A percentile compares a stretch with the other conserved stretches of the same genome.
Conservation (phyloP, 306 rosid species). For the Prosopis cineraria region DNA sequence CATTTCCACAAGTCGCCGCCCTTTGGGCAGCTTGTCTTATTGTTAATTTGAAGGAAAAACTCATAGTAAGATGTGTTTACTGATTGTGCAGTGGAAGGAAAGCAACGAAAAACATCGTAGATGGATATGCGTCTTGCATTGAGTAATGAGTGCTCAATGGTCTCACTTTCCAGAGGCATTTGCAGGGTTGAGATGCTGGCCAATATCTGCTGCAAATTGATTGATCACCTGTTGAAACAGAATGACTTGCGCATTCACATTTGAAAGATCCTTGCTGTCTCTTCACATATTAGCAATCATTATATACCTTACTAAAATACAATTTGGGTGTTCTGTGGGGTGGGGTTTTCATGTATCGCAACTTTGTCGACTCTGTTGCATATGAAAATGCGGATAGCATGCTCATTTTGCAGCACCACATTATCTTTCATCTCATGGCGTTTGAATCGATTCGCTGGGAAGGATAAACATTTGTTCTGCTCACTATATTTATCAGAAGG, state of each 20-base stretch:
- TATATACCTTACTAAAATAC: not conserved
- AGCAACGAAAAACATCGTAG: conserved; percentile 23
- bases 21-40: conserved; percentile 11
- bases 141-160: not conserved
- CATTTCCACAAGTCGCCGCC: not conserved
- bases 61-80: conserved; percentile 23
- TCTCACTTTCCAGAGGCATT: conserved; percentile 8
- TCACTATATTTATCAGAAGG: not conserved
- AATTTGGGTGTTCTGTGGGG: not conserved
- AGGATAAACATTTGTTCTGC: not conserved
- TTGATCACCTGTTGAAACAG: not conserved
- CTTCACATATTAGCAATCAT: not conserved
- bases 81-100: conserved; percentile 39
- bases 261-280: not conserved
- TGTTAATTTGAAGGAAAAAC: conserved; percentile 31
- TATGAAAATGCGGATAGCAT: not conserved
- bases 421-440: not conserved
- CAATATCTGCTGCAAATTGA: not conserved
- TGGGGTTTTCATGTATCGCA: not conserved
- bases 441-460: conserved; percentile 10
- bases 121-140: conserved; percentile 21
- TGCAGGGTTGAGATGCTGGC: not conserved
- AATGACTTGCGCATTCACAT: not conserved
- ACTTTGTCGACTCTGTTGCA: not conserved
- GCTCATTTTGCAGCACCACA: not conserved